phyloP scores from a whole-genome alignment of 441 rosid species.

The Cnidoscolus chayamansa region DNA sequence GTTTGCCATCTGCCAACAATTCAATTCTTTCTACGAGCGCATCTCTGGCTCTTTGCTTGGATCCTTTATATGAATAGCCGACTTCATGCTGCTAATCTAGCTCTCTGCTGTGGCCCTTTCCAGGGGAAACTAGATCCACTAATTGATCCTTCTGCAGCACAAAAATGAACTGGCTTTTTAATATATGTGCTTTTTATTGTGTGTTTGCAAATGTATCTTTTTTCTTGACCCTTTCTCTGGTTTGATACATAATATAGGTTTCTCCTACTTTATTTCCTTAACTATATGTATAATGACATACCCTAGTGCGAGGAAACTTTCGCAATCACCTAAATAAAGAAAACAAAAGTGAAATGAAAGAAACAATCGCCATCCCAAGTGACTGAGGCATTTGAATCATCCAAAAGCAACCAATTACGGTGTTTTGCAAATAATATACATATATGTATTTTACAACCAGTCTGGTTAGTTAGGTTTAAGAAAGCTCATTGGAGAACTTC shows the following conservation, averaged over 20 bases:
- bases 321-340: too few species aligned
- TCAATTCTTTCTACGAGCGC: slow-evolving; percentile 40
- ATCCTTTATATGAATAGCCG: slow-evolving; percentile 31
- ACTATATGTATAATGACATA: background rate
- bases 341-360: too few species aligned
- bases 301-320: too few species aligned
- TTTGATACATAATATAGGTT: background rate
- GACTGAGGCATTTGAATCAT: background rate
- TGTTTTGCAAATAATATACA: too few species aligned
- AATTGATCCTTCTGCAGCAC: background rate
- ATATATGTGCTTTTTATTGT: background rate
- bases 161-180: background rate
- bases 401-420: too few species aligned
- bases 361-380: too few species aligned
- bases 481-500: too few species aligned
- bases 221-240: background rate
- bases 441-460: background rate
- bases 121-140: slow-evolving; percentile 19
- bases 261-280: background rate
- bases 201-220: background rate
- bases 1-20: slow-evolving; percentile 45
- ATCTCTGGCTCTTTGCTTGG: slow-evolving; percentile 33
- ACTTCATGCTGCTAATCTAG: slow-evolving; percentile 30
- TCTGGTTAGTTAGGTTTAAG: background rate
- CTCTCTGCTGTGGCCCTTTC: slow-evolving; percentile 34